Conservation (phyloP, 73 alveolate genomes). For the Effrenium voratum region DNA sequence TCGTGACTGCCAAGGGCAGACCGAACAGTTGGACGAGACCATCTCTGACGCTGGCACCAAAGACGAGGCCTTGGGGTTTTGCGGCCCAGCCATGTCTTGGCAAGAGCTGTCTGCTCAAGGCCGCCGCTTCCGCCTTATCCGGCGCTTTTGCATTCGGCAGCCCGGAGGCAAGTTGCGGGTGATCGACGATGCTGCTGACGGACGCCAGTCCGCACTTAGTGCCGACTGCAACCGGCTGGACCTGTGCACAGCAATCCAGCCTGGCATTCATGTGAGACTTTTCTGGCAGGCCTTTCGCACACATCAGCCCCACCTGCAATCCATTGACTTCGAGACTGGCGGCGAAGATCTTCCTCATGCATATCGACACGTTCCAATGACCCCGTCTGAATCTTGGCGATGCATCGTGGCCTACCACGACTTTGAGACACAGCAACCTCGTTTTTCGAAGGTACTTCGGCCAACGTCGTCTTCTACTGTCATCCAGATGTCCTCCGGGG, state of each 20-base stretch:
- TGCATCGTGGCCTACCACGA: neutral
- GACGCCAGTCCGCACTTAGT: slow-evolving; percentile 18
- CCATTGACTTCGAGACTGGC: neutral
- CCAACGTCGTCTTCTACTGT: neutral
- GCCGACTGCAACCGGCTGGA: neutral
- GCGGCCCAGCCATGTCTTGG: neutral
- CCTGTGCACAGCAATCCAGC: slow-evolving; percentile 16
- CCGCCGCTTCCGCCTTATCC: neutral
- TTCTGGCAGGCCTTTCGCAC: neutral
- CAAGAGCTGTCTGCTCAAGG: neutral
- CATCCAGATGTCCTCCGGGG: neutral
- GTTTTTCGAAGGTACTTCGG: neutral
- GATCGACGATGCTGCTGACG: slow-evolving; percentile 16
- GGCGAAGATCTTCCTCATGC: slow-evolving; percentile 37
- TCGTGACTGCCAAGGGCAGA: slow-evolving; percentile 22
- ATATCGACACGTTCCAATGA: neutral
- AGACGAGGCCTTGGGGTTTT: neutral
- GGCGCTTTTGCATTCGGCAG: slow-evolving; percentile 26
- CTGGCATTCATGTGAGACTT: neutral
- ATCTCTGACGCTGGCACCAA: neutral
- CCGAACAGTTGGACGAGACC: slow-evolving; percentile 14
- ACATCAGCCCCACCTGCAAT: neutral
- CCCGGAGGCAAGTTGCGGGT: neutral
- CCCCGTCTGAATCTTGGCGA: slow-evolving; percentile 9
- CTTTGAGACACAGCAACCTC: neutral